Evolutionary conservation across 352 stramenopile species (phyloP).

Genomic region (Globisporangium abappressorium): DNA sequence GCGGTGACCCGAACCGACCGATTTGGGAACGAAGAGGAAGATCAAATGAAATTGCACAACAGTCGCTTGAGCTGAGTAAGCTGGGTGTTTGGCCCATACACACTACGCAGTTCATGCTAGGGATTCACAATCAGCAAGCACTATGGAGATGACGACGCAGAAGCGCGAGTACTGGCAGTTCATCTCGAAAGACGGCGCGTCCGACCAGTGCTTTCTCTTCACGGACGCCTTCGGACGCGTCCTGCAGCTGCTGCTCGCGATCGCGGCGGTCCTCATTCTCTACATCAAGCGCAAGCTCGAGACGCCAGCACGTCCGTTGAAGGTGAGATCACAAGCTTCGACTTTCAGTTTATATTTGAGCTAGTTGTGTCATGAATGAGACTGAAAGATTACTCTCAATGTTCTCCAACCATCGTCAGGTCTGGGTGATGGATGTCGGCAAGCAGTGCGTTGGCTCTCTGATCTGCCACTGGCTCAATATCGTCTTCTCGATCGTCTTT

Average conservation of each 20-base stretch:
- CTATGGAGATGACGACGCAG: not conserved
- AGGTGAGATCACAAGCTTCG: conserved; percentile 17
- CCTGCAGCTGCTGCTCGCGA: conserved; percentile 53
- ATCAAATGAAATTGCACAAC: not conserved
- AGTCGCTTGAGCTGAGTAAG: not conserved
- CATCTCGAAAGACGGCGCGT: conserved; percentile 17
- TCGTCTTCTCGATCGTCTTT: conserved; percentile 60
- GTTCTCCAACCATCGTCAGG: conserved; percentile 16
- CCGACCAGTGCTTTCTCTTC: conserved; percentile 62
- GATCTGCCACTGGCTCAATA: conserved; percentile 59
- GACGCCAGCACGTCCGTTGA: conserved; percentile 59
- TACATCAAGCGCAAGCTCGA: conserved; percentile 81
- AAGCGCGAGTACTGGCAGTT: conserved; percentile 19
- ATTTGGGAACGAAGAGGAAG: not conserved
- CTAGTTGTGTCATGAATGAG: not conserved
- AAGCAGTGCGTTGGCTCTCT: conserved; percentile 67
- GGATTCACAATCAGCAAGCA: not conserved
- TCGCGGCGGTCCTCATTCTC: conserved; percentile 55
- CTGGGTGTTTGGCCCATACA: not conserved
- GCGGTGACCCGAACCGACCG: not conserved
- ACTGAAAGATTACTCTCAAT: not conserved
- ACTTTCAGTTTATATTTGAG: not conserved
- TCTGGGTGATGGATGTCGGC: conserved; percentile 67
- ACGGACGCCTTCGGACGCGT: conserved; percentile 60
- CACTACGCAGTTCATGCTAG: not conserved